Evolutionary conservation across 2,329 filamentous ascomycete genomes (phyloP).

Genomic region (Venturia nashicola): DNA sequence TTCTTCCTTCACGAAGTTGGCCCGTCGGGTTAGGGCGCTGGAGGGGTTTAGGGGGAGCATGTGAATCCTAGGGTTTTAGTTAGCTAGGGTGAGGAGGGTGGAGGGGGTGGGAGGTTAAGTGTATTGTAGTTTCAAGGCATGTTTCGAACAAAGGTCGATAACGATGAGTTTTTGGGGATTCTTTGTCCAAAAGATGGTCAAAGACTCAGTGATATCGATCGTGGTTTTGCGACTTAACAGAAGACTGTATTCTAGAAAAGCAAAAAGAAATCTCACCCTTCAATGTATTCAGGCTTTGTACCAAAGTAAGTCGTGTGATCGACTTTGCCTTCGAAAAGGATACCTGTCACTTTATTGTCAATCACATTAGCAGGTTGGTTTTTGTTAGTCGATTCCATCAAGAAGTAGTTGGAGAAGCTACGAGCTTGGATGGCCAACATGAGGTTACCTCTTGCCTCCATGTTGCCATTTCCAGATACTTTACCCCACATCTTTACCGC

Average conservation of each 20-base stretch:
- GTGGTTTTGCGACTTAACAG: too few relatives aligned
- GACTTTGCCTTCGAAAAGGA: constrained; percentile 87
- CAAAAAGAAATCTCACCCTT: constrained; percentile 25
- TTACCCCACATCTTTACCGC: constrained; percentile 90
- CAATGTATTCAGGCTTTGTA: constrained; percentile 21
- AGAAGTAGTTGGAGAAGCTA: constrained; percentile 67
- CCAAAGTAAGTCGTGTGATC: constrained; percentile 57
- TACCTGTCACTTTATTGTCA: constrained; percentile 60
- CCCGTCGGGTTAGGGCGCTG: constrained; percentile 53
- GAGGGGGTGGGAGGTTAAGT: neutral
- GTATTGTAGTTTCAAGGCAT: too few relatives aligned
- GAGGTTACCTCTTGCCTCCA: constrained; percentile 71
- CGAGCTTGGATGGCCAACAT: constrained; percentile 71
- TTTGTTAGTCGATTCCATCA: constrained; percentile 58
- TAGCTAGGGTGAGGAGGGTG: too few relatives aligned
- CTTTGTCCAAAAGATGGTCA: too few relatives aligned
- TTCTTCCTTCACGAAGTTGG: constrained; percentile 54
- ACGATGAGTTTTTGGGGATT: too few relatives aligned
- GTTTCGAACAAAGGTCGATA: too few relatives aligned
- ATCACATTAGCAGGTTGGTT: constrained; percentile 64
- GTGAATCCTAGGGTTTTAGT: constrained; percentile 45
- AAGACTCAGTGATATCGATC: too few relatives aligned
- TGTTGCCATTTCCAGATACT: constrained; percentile 59
- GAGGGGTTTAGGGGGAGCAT: constrained; percentile 67
- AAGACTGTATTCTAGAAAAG: too few relatives aligned